A percentile compares a stretch with the other conserved stretches of the same genome.
Evolutionary conservation across 345 rosid species (phyloP).

Genomic region (Populus nigra): DNA sequence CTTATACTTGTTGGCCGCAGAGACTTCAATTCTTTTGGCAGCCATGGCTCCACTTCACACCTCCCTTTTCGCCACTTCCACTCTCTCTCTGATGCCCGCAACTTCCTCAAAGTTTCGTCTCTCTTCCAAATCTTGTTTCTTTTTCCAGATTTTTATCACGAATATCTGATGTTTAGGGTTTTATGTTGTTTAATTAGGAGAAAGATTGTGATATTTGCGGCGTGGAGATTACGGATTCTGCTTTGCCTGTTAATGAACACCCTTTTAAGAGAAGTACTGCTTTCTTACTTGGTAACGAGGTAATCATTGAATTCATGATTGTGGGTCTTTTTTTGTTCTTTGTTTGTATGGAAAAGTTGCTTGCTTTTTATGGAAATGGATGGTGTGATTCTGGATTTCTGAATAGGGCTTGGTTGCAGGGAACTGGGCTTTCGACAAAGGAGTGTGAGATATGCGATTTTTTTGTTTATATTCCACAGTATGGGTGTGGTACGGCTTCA

Average conservation of each 20-base stretch:
- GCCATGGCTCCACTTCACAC: conserved; percentile 95
- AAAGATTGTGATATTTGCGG: conserved; percentile 95
- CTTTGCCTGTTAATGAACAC: conserved; percentile 64
- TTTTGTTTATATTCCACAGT: conserved; percentile 88
- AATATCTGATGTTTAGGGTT: neutral
- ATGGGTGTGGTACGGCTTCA: conserved; percentile 91
- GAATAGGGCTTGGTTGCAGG: conserved; percentile 39
- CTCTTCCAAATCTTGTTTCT: neutral
- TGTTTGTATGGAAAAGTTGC: neutral
- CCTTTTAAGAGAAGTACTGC: conserved; percentile 84
- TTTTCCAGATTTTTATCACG: neutral
- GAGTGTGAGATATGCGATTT: conserved; percentile 92
- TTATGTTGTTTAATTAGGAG: conserved; percentile 31
- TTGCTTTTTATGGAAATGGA: neutral
- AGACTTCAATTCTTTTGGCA: conserved; percentile 93
- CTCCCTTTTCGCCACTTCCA: conserved; percentile 81
- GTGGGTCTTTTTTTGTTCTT: neutral
- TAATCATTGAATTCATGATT: conserved; percentile 2
- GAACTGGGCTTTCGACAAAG: conserved; percentile 83
- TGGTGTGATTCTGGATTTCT: neutral
- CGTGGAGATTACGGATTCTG: conserved; percentile 82
- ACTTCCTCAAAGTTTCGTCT: conserved; percentile 60
- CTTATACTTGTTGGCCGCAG: conserved; percentile 85
- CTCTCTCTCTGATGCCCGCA: conserved; percentile 68
- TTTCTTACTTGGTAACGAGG: conserved; percentile 96